Evolutionary conservation across 495 filamentous ascomycete genomes (phyloP).

Genomic region (Xylaria curta): DNA sequence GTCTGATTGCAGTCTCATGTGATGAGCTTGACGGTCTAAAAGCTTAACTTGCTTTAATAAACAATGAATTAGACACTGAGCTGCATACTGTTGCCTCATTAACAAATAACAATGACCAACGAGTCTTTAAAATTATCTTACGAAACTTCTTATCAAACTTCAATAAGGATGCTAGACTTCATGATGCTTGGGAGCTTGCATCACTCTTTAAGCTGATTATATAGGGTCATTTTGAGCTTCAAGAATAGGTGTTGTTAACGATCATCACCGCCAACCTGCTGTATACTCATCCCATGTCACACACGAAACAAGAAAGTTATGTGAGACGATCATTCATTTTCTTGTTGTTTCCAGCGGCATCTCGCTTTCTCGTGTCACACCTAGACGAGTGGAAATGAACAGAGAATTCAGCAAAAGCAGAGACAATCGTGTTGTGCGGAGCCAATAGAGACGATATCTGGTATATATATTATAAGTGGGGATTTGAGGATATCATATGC

Average conservation of each 20-base stretch:
- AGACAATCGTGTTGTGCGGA: background rate
- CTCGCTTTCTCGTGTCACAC: background rate
- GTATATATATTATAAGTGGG: background rate
- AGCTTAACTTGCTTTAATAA: slow-evolving; percentile 41
- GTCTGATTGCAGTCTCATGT: slow-evolving; percentile 48
- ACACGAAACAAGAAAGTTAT: background rate
- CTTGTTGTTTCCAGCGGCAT: background rate
- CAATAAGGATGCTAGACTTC: background rate
- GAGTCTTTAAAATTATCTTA: background rate
- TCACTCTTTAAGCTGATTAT: background rate
- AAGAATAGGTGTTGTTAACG: background rate
- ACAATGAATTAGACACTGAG: slow-evolving; percentile 46
- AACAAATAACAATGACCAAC: slow-evolving; percentile 29
- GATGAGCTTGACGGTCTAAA: slow-evolving; percentile 43
- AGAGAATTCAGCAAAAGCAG: background rate
- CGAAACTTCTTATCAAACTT: background rate
- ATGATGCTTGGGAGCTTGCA: background rate
- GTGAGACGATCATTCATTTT: background rate
- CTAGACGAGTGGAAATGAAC: background rate
- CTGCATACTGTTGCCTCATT: slow-evolving; percentile 43
- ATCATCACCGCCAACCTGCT: background rate
- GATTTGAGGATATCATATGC: background rate
- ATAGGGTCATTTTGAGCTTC: background rate
- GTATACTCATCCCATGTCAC: background rate
- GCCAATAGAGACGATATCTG: background rate